Evolutionary conservation across 169 alveolate genomes (phyloP).

Genomic region (Plasmodium vivax): DNA sequence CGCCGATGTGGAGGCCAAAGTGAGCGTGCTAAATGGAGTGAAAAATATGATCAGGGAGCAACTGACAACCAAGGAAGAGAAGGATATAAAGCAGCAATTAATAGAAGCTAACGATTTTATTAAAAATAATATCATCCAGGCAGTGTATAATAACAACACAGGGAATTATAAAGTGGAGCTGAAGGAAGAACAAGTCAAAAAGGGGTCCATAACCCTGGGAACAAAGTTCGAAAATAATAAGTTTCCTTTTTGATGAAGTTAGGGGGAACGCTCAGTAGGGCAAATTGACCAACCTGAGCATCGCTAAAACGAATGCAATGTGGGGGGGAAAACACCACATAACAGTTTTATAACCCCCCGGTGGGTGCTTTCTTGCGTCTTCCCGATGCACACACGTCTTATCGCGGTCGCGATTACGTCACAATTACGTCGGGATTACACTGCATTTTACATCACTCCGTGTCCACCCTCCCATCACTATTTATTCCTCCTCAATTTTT

Average conservation of each 20-base stretch:
- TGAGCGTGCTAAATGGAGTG: slow-evolving; percentile 40
- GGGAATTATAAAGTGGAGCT: slow-evolving; percentile 70
- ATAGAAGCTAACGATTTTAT: slow-evolving; percentile 67
- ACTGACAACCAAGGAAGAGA: slow-evolving; percentile 37
- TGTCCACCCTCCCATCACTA: neutral
- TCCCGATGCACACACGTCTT: neutral
- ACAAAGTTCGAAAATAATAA: slow-evolving; percentile 51
- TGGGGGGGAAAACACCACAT: neutral
- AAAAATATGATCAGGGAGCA: slow-evolving; percentile 65
- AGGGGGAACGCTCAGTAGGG: neutral
- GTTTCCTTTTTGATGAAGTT: slow-evolving; percentile 2
- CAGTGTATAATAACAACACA: slow-evolving; percentile 57
- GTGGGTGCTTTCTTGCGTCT: neutral
- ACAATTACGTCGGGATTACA: too few species aligned
- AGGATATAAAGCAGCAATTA: slow-evolving; percentile 55
- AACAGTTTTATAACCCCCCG: neutral
- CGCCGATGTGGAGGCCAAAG: slow-evolving; percentile 50
- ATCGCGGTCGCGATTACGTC: neutral
- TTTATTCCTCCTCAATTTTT: neutral
- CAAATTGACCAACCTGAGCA: neutral
- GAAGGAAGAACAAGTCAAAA: slow-evolving; percentile 56
- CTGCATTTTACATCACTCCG: neutral
- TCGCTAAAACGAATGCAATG: neutral
- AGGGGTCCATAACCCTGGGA: slow-evolving; percentile 59
- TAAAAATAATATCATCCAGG: slow-evolving; percentile 58